Evolutionary conservation across 805 yeast genomes (phyloP).

Genomic region (Kregervanrija delftensis): DNA sequence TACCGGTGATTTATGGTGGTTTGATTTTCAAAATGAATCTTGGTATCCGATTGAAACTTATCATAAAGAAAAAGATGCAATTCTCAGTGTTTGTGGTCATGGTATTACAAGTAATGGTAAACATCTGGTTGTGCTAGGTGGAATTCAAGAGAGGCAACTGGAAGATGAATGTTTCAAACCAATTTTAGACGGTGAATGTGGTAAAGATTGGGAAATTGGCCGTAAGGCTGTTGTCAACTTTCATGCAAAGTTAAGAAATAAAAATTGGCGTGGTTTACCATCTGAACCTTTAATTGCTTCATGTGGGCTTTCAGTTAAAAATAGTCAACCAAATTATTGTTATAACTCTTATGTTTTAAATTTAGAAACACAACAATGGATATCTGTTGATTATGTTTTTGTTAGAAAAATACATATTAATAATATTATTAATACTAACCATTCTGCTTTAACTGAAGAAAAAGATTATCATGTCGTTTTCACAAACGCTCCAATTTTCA

Average conservation of each 20-base stretch:
- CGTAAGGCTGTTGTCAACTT: not conserved
- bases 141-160: constrained; percentile 14
- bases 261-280: not conserved
- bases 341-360: constrained; percentile 12
- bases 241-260: not conserved
- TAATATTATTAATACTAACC: not conserved
- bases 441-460: not conserved
- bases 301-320: no score
- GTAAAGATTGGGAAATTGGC: constrained; percentile 1
- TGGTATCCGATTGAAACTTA: constrained; percentile 30
- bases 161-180: not conserved
- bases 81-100: constrained; percentile 23
- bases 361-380: constrained; percentile 18
- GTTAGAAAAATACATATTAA: not conserved
- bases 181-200: not conserved
- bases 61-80: constrained; percentile 3
- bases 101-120: constrained; percentile 11
- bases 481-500: constrained; percentile 2
- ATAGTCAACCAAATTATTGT: not conserved
- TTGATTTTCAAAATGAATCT: constrained; percentile 34
- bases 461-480: not conserved
- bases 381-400: constrained; percentile 7
- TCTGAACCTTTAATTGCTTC: no score
- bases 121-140: constrained; percentile 21
- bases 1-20: constrained; percentile 46